Evolutionary conservation across 192 early-diverging fungal genomes (phyloP).

Genomic region (Coemansia sp.): DNA sequence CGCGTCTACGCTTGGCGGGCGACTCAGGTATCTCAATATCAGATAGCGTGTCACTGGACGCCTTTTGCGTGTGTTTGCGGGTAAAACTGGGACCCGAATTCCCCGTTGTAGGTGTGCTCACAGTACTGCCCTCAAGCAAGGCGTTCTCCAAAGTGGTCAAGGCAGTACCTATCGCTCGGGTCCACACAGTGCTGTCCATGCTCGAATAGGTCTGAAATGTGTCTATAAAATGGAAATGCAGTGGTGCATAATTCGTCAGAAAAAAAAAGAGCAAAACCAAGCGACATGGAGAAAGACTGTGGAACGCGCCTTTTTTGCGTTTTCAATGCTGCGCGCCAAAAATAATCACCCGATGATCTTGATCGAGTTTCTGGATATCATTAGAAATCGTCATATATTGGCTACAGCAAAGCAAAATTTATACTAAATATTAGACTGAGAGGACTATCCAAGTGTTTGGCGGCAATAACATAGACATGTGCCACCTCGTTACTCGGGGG

Average conservation of each 20-base stretch:
- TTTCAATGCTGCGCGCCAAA: constrained; percentile 1
- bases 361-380: not conserved
- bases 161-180: constrained; percentile 33
- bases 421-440: too few species aligned
- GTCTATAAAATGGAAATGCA: not conserved
- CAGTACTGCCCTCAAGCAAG: constrained; percentile 25
- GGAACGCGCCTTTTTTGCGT: not conserved
- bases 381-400: not conserved
- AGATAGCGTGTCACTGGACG: constrained; percentile 48
- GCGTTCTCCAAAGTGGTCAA: constrained; percentile 47
- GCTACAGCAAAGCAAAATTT: too few species aligned
- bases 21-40: constrained; percentile 44
- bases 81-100: constrained; percentile 4
- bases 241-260: not conserved
- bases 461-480: not conserved
- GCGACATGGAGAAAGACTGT: not conserved
- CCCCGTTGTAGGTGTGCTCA: not conserved
- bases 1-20: constrained; percentile 50
- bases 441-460: not conserved
- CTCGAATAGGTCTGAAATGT: not conserved
- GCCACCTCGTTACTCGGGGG: not conserved
- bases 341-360: not conserved
- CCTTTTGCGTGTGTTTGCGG: constrained; percentile 40
- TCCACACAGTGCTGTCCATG: constrained; percentile 37
- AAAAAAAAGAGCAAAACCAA: not conserved